Conservation (phyloP, 2,329 filamentous ascomycete species). For the Venturia aucupariae region DNA sequence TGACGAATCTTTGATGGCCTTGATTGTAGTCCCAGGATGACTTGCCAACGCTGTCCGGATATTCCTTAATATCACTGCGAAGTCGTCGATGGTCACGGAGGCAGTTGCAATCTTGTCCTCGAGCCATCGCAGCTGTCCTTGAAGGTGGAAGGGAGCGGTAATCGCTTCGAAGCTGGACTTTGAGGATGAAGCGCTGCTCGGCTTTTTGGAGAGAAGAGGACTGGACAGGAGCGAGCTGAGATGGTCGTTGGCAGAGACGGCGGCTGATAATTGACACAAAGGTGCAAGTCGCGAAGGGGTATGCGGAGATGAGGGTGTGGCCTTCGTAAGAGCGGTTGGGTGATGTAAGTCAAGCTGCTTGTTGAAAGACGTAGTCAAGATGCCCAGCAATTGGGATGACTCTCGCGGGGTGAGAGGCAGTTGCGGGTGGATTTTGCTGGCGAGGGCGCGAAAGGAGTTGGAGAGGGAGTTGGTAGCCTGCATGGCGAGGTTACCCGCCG, state of each 20-base stretch:
- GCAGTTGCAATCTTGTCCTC: slow-evolving; percentile 9
- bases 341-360: slow-evolving; percentile 52
- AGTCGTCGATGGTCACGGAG: neutral
- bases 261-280: neutral
- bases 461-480: slow-evolving; percentile 40
- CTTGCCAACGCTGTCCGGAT: neutral
- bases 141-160: neutral
- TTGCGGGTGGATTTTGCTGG: slow-evolving; percentile 44
- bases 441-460: slow-evolving; percentile 36
- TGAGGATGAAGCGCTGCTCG: neutral
- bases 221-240: slow-evolving; percentile 7
- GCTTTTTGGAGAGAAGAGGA: slow-evolving; percentile 10
- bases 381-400: slow-evolving; percentile 48
- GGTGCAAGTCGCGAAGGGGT: neutral
- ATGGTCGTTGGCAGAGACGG: slow-evolving; percentile 3
- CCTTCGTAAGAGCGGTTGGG: slow-evolving; percentile 23
- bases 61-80: neutral
- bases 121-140: neutral
- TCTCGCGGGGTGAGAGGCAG: slow-evolving; percentile 47
- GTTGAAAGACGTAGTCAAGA: slow-evolving; percentile 55
- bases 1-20: slow-evolving; percentile 1
- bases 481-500: slow-evolving; percentile 31
- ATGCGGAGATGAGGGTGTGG: neutral
- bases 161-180: neutral
- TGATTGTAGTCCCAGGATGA: neutral